These are phyloP conservation scores for Calocera viscosa DNA, from an alignment of 768 basidiomycete genomes.

Conservation along the genomic window DNA sequence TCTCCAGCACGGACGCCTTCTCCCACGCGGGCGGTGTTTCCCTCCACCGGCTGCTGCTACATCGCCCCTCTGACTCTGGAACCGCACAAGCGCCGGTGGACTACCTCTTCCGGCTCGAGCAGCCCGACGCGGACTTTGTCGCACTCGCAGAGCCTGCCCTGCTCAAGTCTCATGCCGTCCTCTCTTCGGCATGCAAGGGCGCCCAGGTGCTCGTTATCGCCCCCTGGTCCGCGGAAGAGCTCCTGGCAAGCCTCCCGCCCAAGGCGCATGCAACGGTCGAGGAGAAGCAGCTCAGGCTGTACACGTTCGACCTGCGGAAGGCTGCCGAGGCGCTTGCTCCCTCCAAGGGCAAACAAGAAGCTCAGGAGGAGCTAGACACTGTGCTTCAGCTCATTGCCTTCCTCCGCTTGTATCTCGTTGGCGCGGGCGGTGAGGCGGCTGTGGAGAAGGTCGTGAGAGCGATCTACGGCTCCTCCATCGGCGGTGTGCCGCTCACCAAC, in stretches of 20 bases:
- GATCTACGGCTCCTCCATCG: conserved; percentile 23
- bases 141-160: conserved; percentile 64
- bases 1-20: conserved; percentile 62
- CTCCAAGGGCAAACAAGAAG: conserved; percentile 18
- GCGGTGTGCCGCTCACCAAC: conserved; percentile 29
- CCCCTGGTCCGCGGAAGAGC: conserved; percentile 62
- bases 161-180: conserved; percentile 61
- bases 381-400: conserved; percentile 66
- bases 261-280: conserved; percentile 37
- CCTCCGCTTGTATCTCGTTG: conserved; percentile 68
- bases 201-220: conserved; percentile 65
- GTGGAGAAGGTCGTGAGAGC: conserved; percentile 26
- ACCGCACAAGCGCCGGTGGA: conserved; percentile 41
- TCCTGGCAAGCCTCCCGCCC: conserved; percentile 51
- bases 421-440: conserved; percentile 39
- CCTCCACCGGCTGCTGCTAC: conserved; percentile 54
- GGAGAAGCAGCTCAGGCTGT: conserved; percentile 45
- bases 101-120: conserved; percentile 41
- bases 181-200: conserved; percentile 51
- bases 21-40: conserved; percentile 60
- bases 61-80: conserved; percentile 31
- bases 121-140: conserved; percentile 52
- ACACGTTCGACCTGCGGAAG: conserved; percentile 45
- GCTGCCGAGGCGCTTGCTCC: conserved; percentile 37
- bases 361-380: conserved; percentile 29